Percentiles rank a stretch among this genome's conserved stretches.
These are phyloP conservation scores for Trichosporon faecale DNA, from an alignment of 1,284 basidiomycete species.

Conservation along the genomic window DNA sequence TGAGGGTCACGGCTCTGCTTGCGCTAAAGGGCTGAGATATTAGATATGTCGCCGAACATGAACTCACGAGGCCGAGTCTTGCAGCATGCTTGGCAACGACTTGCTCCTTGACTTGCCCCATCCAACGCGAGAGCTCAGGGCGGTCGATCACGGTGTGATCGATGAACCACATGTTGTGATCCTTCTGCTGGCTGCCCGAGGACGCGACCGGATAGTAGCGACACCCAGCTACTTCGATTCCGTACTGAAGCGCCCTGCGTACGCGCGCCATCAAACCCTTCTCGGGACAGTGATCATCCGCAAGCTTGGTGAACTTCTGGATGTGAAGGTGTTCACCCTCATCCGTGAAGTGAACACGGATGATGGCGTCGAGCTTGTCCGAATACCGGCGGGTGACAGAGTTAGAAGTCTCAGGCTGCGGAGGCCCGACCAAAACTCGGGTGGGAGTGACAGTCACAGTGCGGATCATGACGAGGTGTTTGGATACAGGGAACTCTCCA, in stretches of 20 bases:
- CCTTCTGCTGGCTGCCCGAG: conserved; percentile 49
- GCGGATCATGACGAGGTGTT: conserved; percentile 45
- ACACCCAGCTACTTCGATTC: conserved; percentile 42
- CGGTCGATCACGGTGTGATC: conserved; percentile 37
- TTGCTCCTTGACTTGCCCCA: conserved; percentile 45
- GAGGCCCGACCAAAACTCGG: conserved; percentile 46
- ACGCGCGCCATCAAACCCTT: conserved; percentile 48
- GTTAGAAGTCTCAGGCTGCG: conserved; percentile 49
- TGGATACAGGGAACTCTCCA: conserved; percentile 1
- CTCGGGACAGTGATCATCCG: conserved; percentile 31
- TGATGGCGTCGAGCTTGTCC: conserved; percentile 43
- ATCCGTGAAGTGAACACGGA: conserved; percentile 50
- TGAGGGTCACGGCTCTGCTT: conserved; percentile 38
- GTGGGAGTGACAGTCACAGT: conserved; percentile 50
- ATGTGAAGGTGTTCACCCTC: conserved; percentile 49
- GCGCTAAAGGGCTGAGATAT: conserved; percentile 40
- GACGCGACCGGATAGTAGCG: conserved; percentile 45
- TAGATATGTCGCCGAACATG: not conserved
- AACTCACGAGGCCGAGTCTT: conserved; percentile 44
- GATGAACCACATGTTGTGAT: conserved; percentile 52
- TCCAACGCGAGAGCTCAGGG: conserved; percentile 38
- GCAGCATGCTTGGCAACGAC: conserved; percentile 50
- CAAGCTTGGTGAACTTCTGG: conserved; percentile 37
- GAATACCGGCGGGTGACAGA: conserved; percentile 45
- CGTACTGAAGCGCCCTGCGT: conserved; percentile 44